Evolutionary conservation across 257 asterid genomes (phyloP).

Genomic region (Capsicum rhomboideum): DNA sequence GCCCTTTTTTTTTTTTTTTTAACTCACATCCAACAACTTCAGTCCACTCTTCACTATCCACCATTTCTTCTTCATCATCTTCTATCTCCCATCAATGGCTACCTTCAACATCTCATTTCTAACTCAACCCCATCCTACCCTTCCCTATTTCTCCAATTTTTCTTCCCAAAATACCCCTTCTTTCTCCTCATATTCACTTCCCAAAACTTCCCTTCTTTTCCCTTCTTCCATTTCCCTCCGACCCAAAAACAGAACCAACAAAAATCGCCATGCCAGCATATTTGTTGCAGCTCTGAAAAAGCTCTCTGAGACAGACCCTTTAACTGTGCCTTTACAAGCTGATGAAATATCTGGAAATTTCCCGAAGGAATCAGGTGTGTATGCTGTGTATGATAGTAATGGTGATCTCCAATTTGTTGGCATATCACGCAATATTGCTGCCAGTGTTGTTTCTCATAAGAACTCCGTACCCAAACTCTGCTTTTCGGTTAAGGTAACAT

Average conservation of each 20-base stretch:
- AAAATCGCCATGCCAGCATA: constrained; percentile 30
- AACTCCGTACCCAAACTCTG: constrained; percentile 83
- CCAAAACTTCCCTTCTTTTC: constrained; percentile 26
- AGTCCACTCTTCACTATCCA: neutral
- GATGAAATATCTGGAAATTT: constrained; percentile 26
- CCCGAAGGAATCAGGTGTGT: constrained; percentile 75
- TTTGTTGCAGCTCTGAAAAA: constrained; percentile 74
- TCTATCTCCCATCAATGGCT: constrained; percentile 1
- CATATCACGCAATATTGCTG: constrained; percentile 72
- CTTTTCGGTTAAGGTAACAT: constrained; percentile 59
- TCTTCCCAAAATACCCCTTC: constrained; percentile 29
- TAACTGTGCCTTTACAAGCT: constrained; percentile 39
- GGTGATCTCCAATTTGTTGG: constrained; percentile 83
- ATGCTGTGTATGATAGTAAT: constrained; percentile 54
- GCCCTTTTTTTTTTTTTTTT: too few relatives aligned
- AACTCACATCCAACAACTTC: neutral
- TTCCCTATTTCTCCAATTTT: constrained; percentile 11
- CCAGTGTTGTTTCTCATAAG: constrained; percentile 60
- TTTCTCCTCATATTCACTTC: constrained; percentile 24
- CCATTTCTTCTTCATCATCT: neutral
- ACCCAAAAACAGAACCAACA: constrained; percentile 10
- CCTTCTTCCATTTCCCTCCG: constrained; percentile 24
- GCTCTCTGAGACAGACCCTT: constrained; percentile 50
- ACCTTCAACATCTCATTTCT: constrained; percentile 24
- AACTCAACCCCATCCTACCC: constrained; percentile 10